Evolutionary conservation across 73 alveolate species (phyloP).

Genomic region (Symbiodinium natans): DNA sequence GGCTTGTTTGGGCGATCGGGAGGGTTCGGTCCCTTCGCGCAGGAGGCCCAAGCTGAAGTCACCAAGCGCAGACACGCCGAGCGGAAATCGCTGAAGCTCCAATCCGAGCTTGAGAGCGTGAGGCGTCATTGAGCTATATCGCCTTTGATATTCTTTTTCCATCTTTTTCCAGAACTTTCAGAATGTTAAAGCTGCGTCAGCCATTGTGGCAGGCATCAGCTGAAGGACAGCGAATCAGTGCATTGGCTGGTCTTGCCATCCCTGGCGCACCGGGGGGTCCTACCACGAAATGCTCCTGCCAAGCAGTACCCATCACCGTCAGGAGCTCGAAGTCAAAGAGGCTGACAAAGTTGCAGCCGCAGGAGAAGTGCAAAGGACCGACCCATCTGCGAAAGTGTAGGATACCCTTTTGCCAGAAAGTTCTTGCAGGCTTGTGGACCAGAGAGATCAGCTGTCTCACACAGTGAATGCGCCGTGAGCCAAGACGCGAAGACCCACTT

Average conservation of each 20-base stretch:
- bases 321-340: slow-evolving; percentile 5
- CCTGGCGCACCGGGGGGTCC: no score
- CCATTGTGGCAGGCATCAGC: not conserved
- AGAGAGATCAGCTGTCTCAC: not conserved
- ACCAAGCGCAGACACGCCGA: slow-evolving; percentile 7
- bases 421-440: slow-evolving; percentile 1
- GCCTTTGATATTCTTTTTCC: no score
- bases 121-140: not conserved
- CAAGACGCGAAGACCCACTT: not conserved
- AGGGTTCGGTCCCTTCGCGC: no score
- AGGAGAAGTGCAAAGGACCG: not conserved
- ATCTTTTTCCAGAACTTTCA: no score
- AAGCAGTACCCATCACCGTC: no score
- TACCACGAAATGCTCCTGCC: no score
- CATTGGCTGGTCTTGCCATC: no score
- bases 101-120: not conserved
- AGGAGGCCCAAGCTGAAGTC: slow-evolving; percentile 14
- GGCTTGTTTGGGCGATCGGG: no score
- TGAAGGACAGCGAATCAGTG: not conserved
- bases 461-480: not conserved
- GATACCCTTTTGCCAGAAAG: no score
- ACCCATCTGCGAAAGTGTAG: not conserved
- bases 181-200: no score
- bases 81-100: not conserved
- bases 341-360: slow-evolving; percentile 5